phyloP scores from a whole-genome alignment of 106 monocot genomes.

The Dactylorhiza incarnata region DNA sequence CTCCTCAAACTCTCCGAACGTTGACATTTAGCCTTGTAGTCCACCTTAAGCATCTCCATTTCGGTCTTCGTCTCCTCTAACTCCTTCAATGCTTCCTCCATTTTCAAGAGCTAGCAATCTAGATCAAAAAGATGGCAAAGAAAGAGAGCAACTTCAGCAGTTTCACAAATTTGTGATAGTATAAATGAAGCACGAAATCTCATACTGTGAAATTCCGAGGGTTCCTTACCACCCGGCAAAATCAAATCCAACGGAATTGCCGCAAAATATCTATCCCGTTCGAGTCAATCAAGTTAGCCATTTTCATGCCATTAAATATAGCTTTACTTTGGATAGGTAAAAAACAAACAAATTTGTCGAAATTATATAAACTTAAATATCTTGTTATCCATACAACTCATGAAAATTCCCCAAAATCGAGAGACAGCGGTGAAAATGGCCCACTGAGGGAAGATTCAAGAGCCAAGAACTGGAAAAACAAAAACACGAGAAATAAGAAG shows the following conservation, averaged over 20 bases:
- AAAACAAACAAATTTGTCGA: background rate
- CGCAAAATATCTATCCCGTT: background rate
- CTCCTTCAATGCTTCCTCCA: slow-evolving; percentile 42
- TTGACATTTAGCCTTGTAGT: slow-evolving; percentile 32
- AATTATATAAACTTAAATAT: background rate
- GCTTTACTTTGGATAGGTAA: background rate
- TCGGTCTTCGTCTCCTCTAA: slow-evolving; percentile 54
- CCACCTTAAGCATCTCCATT: slow-evolving; percentile 38
- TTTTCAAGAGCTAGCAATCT: slow-evolving; percentile 9
- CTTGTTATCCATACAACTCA: background rate
- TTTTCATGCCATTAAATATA: background rate
- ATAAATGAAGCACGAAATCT: background rate
- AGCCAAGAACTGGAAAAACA: background rate
- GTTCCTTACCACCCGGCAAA: background rate
- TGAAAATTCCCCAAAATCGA: background rate
- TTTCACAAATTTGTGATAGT: background rate
- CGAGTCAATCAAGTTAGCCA: background rate
- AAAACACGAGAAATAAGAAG: background rate
- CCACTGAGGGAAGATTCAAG: background rate
- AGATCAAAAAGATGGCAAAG: background rate
- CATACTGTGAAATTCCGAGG: background rate
- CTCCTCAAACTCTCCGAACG: slow-evolving; percentile 38
- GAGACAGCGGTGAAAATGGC: background rate
- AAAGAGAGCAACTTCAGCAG: background rate
- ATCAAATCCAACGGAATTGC: background rate